Conservation (phyloP, 495 filamentous ascomycete species). For the Chlorociboria aeruginascens region DNA sequence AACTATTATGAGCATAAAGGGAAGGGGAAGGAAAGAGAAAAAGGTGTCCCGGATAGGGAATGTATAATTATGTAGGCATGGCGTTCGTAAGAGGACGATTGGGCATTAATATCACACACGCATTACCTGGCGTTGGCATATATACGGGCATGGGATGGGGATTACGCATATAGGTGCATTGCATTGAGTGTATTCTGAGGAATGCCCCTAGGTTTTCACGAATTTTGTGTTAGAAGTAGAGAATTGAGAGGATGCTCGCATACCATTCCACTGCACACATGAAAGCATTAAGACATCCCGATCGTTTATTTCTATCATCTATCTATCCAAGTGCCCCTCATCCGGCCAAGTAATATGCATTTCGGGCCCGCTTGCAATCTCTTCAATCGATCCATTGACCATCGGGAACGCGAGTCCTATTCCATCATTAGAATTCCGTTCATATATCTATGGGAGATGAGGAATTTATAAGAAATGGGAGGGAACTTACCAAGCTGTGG, state of each 20-base stretch:
- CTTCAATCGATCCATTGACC: too few species aligned
- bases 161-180: too few species aligned
- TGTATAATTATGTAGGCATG: slow-evolving; percentile 46
- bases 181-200: too few species aligned
- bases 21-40: slow-evolving; percentile 27
- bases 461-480: too few species aligned
- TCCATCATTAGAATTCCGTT: too few species aligned
- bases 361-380: too few species aligned
- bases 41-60: slow-evolving; percentile 51
- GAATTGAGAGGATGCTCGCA: not conserved
- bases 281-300: not conserved
- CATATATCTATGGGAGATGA: too few species aligned
- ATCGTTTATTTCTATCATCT: not conserved
- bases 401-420: too few species aligned
- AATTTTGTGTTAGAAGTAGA: not conserved
- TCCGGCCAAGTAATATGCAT: too few species aligned
- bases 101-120: not conserved
- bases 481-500: too few species aligned
- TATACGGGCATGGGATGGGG: not conserved
- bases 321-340: too few species aligned
- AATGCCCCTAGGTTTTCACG: not conserved
- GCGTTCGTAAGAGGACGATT: not conserved
- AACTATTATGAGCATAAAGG: slow-evolving; percentile 21
- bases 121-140: too few species aligned
- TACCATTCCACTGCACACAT: not conserved